Evolutionary conservation across 139 green algal genomes (phyloP), one percentile per base, ranked within the genome.

Genomic region (Edaphochlamys debaryana): DNA sequence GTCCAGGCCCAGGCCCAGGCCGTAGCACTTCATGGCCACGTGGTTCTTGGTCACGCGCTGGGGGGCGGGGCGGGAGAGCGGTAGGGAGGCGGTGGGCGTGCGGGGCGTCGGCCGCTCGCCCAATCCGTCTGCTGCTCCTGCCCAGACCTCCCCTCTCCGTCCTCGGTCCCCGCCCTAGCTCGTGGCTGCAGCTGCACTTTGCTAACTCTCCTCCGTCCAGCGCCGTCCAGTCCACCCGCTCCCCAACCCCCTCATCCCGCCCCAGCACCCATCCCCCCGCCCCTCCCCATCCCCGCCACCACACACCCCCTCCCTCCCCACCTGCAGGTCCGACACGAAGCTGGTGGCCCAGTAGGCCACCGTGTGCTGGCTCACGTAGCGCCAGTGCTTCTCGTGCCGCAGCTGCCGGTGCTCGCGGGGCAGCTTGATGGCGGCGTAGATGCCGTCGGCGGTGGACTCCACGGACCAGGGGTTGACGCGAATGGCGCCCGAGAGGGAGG

Each of bases 401-500:
- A 97, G 89, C 56, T 70, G 85, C 25, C 92, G 88, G 83, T 99
- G 95, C 37, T 81, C 80, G 34, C 86, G 85, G 15, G 93, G 80
- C 80, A 92, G 88, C 52, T 92, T 92, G 67, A 98, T 87, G 36
- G 94, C 95, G 11, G 86, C 74, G 90, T 98, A 97, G 72, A 99
- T 96, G 50, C 92, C 96, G 82, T 99, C 97, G 25, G 92, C 90
- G 37, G 98, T 91, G 42, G 78, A 87, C n/a, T 98, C 95, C 23
- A 98, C 89, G 84, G 90, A 95, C 97, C 97, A 99, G 58, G 97
- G 97, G 91, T 99, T 99, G 54, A 99, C 95, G 19, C 97, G 93
- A 82, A 99, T 96, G 76, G 97, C 97, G 41, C 97, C 97, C 41
- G 84, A 93, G 41, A 99, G 90, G 2, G 88, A 96, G 32, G 97